Conservation (phyloP, 2,329 filamentous ascomycete species). For the Ophiostoma fasciatum region DNA sequence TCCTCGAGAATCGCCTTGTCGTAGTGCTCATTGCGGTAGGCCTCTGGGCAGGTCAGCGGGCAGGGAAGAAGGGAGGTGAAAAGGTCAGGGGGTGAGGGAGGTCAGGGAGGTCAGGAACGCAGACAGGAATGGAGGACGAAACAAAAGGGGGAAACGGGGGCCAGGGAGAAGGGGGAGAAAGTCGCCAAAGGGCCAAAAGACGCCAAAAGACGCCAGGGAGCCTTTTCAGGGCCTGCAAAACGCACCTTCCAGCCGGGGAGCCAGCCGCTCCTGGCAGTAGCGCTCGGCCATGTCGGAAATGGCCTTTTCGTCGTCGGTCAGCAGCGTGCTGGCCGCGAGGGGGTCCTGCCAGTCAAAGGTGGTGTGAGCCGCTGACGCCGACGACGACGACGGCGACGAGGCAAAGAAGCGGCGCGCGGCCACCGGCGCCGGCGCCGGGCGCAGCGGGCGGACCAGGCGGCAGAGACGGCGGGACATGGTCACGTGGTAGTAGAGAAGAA, state of each 20-base stretch:
- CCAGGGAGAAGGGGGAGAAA: neutral
- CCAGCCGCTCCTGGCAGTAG: constrained; percentile 83
- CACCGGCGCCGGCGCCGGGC: neutral
- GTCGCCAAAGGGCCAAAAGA: too few species aligned
- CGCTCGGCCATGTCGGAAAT: constrained; percentile 82
- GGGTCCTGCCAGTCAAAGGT: constrained; percentile 88
- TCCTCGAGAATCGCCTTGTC: constrained; percentile 67
- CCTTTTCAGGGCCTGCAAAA: too few species aligned
- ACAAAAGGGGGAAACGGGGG: neutral
- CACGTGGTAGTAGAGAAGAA: too few species aligned
- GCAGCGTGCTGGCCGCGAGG: constrained; percentile 54
- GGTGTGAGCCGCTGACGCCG: neutral
- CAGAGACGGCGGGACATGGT: too few species aligned
- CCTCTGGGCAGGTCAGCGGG: constrained; percentile 15
- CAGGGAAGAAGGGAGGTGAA: neutral
- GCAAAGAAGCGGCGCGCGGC: neutral
- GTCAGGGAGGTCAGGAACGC: neutral
- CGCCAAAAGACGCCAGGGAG: neutral
- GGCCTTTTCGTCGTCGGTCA: constrained; percentile 81
- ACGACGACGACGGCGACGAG: too few species aligned
- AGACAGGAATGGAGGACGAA: neutral
- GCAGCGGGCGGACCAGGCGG: too few species aligned
- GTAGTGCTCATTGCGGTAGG: constrained; percentile 63
- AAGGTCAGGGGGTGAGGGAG: neutral
- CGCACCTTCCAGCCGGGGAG: constrained; percentile 74